Conservation (phyloP, 176 grass and related monocot genomes). For the Cenchrus purpureus region DNA sequence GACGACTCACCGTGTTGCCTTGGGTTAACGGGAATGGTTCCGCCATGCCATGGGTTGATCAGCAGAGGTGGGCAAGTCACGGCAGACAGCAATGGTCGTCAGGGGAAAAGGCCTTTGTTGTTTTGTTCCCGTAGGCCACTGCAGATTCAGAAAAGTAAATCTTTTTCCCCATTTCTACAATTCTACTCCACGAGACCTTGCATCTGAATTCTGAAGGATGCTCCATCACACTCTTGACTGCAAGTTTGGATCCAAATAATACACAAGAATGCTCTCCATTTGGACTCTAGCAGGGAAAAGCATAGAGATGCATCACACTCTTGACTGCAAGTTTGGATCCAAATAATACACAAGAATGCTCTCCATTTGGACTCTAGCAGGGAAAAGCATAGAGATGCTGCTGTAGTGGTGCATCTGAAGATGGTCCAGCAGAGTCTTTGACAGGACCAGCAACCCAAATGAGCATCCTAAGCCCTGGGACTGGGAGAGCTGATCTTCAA, state of each 20-base stretch:
- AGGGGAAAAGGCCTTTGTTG: not conserved
- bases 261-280: not conserved
- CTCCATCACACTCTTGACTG: not conserved
- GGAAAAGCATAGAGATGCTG: not conserved
- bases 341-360: not conserved
- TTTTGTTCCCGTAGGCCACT: not conserved
- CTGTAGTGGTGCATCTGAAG: not conserved
- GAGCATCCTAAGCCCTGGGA: not conserved
- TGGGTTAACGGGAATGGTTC: not conserved
- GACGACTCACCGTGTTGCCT: not conserved
- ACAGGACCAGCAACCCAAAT: not conserved
- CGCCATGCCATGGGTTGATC: not conserved
- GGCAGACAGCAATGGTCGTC: not conserved
- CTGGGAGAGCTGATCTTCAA: not conserved
- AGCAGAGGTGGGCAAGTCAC: not conserved
- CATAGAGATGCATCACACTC: too few relatives aligned
- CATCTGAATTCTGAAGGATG: not conserved
- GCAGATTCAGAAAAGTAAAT: not conserved
- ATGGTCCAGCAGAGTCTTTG: slow-evolving; percentile 8
- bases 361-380: too few relatives aligned
- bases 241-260: not conserved
- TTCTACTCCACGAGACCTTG: not conserved
- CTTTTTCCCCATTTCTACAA: not conserved
- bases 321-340: not conserved
- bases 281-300: not conserved